Evolutionary conservation across 176 grass and related monocot species (phyloP).

Genomic region (Echinochloa phyllopogon): DNA sequence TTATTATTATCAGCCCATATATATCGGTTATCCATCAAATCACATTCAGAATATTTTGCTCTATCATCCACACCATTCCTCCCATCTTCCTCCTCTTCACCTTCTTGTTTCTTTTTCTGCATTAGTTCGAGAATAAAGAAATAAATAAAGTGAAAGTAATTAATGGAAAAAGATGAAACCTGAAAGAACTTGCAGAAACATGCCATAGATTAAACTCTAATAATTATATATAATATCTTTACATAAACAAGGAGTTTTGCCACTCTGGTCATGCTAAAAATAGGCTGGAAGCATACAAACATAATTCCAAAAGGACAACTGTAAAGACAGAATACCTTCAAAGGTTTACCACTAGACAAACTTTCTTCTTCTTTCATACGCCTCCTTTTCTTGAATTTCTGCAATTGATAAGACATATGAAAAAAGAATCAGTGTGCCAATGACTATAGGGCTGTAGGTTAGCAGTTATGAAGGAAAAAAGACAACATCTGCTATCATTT

Average conservation of each 20-base stretch:
- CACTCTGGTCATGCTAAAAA: conserved; percentile 20
- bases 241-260: conserved; percentile 17
- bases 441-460: not conserved
- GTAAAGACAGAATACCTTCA: conserved; percentile 39
- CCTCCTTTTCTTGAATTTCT: conserved; percentile 53
- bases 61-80: conserved; percentile 16
- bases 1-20: conserved; percentile 37
- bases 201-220: conserved; percentile 1
- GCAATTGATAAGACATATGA: conserved; percentile 17
- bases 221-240: conserved; percentile 4
- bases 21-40: conserved; percentile 14
- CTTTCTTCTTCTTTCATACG: conserved; percentile 32
- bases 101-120: conserved; percentile 44
- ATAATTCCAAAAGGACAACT: conserved; percentile 17
- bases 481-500: conserved; percentile 10
- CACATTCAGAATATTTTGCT: conserved; percentile 38
- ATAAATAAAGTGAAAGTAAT: not conserved
- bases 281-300: conserved; percentile 24
- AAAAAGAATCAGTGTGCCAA: conserved; percentile 20
- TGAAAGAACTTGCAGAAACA: conserved; percentile 32
- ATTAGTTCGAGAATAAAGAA: conserved; percentile 2
- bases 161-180: conserved; percentile 33
- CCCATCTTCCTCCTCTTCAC: conserved; percentile 26
- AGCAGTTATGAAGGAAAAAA: conserved; percentile 19
- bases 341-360: conserved; percentile 42